phyloP scores from a whole-genome alignment of 2,329 filamentous ascomycete genomes.

The Epichloe bromicola region DNA sequence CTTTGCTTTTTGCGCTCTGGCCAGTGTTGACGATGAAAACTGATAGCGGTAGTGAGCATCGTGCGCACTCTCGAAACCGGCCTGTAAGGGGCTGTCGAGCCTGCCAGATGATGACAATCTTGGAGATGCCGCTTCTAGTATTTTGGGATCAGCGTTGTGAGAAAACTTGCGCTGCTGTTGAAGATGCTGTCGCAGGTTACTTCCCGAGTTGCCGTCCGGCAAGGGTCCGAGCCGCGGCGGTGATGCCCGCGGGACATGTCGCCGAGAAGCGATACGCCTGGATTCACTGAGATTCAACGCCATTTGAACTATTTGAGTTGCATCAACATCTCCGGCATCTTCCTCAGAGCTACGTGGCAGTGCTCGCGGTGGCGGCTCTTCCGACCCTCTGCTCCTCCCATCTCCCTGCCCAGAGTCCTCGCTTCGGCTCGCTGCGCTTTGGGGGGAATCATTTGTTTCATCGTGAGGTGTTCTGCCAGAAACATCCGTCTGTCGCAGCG shows the following conservation, averaged over 20 bases:
- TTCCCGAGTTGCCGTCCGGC: constrained; percentile 38
- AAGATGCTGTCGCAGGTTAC: constrained; percentile 54
- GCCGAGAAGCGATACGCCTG: constrained; percentile 49
- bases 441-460: background rate
- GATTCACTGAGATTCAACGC: constrained; percentile 80
- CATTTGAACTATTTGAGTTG: constrained; percentile 84
- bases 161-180: constrained; percentile 56
- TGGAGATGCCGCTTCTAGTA: constrained; percentile 28
- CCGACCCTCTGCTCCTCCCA: background rate
- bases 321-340: constrained; percentile 51
- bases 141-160: constrained; percentile 46
- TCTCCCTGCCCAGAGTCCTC: background rate
- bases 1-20: constrained; percentile 72
- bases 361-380: background rate
- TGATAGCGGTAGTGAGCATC: constrained; percentile 44
- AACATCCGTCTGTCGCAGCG: background rate
- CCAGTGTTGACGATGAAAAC: constrained; percentile 68
- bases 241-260: constrained; percentile 37
- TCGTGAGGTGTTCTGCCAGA: background rate
- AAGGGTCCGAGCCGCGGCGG: constrained; percentile 39
- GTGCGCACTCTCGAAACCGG: constrained; percentile 28
- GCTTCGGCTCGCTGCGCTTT: background rate
- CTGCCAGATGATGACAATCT: constrained; percentile 28
- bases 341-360: background rate
- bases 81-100: constrained; percentile 32